Evolutionary conservation across 306 rosid genomes (phyloP).

Genomic region (Prinsepia uniflora): DNA sequence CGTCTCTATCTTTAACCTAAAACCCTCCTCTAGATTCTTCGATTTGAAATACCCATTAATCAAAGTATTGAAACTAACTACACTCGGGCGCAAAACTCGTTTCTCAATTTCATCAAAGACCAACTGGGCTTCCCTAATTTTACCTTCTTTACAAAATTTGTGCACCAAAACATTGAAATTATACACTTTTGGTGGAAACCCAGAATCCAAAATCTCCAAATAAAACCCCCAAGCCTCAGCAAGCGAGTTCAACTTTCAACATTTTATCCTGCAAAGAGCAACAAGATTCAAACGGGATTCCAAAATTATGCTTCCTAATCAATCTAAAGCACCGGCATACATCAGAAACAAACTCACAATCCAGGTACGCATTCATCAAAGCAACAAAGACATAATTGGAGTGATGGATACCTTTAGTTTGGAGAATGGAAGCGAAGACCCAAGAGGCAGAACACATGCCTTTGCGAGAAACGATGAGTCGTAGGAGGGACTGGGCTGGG

Average conservation of each 20-base stretch:
- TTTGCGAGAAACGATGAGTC: constrained; percentile 49
- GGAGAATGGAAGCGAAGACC: constrained; percentile 38
- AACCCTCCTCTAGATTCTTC: constrained; percentile 49
- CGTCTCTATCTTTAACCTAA: constrained; percentile 63
- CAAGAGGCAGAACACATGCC: constrained; percentile 56
- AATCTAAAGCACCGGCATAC: constrained; percentile 56
- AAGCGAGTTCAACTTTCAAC: constrained; percentile 36
- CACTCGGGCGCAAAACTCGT: constrained; percentile 54
- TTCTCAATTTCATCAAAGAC: constrained; percentile 65
- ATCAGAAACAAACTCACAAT: constrained; percentile 49
- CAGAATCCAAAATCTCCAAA: constrained; percentile 63
- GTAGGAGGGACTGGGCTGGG: constrained; percentile 51
- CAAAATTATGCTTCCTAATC: constrained; percentile 32
- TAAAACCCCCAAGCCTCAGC: constrained; percentile 47
- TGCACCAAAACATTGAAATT: constrained; percentile 72
- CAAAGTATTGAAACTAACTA: constrained; percentile 83
- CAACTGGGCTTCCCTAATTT: constrained; percentile 42
- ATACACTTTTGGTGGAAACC: constrained; percentile 55
- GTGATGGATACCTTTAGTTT: constrained; percentile 26
- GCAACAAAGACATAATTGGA: constrained; percentile 45
- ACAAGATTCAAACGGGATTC: constrained; percentile 46
- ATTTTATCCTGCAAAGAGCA: constrained; percentile 47
- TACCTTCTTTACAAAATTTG: constrained; percentile 54
- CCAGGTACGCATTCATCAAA: constrained; percentile 50
- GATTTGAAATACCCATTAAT: constrained; percentile 62